These are phyloP conservation scores for Waltergamsia citrina DNA, from an alignment of 2,329 filamentous ascomycete genomes.

Conservation along the genomic window DNA sequence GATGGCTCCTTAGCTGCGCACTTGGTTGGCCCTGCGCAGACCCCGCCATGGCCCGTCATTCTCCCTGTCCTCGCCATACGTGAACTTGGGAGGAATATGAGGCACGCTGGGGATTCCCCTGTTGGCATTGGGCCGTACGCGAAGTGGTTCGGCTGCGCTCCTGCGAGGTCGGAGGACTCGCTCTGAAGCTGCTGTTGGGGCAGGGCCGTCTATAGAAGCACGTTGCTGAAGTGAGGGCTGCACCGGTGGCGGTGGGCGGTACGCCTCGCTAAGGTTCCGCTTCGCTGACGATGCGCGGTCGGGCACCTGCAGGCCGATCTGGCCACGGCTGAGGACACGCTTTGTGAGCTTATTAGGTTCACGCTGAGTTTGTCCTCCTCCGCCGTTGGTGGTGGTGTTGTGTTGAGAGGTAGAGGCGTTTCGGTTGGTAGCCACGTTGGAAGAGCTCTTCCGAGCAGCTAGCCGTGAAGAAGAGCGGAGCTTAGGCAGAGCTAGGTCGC, in stretches of 20 bases:
- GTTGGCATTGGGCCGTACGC: conserved; percentile 34
- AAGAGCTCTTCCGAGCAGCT: conserved; percentile 5
- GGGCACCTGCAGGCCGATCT: conserved; percentile 4
- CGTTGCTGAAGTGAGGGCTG: too few species aligned
- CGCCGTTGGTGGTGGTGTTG: conserved; percentile 1
- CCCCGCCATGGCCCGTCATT: conserved; percentile 20
- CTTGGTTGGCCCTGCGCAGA: conserved; percentile 10
- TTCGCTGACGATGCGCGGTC: conserved; percentile 4
- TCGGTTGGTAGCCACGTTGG: conserved; percentile 7
- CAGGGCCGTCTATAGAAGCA: too few species aligned
- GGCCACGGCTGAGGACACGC: conserved; percentile 8
- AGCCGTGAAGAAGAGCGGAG: conserved; percentile 14
- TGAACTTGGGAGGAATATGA: conserved; percentile 32
- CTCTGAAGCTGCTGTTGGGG: conserved; percentile 8
- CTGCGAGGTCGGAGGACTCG: conserved; percentile 15
- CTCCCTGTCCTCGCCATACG: conserved; percentile 22
- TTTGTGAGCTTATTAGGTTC: conserved; percentile 16
- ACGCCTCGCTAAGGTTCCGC: conserved; percentile 10
- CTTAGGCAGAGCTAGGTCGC: conserved; percentile 26
- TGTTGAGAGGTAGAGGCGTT: conserved; percentile 3
- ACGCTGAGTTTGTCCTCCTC: too few species aligned
- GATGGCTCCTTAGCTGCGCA: too few species aligned
- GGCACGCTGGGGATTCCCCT: conserved; percentile 35
- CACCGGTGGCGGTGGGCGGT: conserved; percentile 6
- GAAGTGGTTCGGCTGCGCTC: conserved; percentile 17